A percentile compares a stretch with the other conserved stretches of the same genome.
Evolutionary conservation across 1,139 yeast species (phyloP).

Genomic region (Debaryomycetaceae sp.): DNA sequence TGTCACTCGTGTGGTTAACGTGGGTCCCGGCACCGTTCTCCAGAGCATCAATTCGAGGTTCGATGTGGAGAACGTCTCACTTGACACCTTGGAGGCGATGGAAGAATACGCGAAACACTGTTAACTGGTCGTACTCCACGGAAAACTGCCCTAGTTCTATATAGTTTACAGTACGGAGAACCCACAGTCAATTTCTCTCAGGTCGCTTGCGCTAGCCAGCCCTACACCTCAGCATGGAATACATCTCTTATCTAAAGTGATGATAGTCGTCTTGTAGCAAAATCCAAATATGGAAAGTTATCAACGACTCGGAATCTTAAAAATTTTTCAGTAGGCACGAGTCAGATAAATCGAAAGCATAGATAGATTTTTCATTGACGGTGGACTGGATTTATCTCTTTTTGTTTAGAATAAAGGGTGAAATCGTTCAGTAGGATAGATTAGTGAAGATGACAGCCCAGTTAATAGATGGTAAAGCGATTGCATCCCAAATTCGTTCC

Average conservation of each 20-base stretch:
- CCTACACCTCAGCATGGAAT: too few species aligned
- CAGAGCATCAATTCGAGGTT: constrained; percentile 22
- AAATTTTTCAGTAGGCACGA: neutral
- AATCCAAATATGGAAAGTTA: neutral
- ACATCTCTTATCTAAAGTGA: neutral
- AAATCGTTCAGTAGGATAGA: neutral
- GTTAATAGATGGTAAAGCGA: constrained; percentile 67
- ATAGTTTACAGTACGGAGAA: too few species aligned
- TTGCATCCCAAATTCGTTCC: constrained; percentile 55
- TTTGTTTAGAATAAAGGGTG: neutral
- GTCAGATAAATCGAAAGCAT: neutral
- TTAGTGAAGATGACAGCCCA: constrained; percentile 26
- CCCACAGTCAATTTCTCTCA: too few species aligned
- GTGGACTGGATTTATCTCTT: neutral
- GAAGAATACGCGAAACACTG: neutral
- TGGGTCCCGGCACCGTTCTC: constrained; percentile 39
- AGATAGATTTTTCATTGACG: neutral
- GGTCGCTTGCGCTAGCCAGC: too few species aligned
- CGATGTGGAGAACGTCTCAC: constrained; percentile 5
- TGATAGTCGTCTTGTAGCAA: neutral
- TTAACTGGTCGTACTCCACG: too few species aligned
- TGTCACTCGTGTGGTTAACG: constrained; percentile 20
- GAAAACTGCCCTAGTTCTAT: too few species aligned
- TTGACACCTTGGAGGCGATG: constrained; percentile 5
- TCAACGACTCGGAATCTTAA: neutral